Evolutionary conservation across 768 basidiomycete species (phyloP).

Genomic region (Strobilomyces echinocephalus): DNA sequence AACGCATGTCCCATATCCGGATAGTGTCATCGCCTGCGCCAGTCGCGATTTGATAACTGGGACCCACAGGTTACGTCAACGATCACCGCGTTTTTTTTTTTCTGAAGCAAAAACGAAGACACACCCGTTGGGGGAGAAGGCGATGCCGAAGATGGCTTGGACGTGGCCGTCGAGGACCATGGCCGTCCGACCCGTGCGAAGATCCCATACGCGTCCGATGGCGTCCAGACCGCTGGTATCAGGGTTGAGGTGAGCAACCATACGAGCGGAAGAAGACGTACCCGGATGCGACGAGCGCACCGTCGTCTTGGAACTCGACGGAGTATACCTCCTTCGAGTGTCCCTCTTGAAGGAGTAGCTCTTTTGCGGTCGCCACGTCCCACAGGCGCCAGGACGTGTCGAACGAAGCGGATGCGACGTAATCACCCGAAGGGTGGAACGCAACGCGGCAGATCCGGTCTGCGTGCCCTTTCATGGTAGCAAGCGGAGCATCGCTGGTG

Average conservation of each 20-base stretch:
- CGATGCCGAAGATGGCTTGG: conserved; percentile 84
- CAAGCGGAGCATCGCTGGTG: conserved; percentile 76
- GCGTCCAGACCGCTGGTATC: conserved; percentile 82
- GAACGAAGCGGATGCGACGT: conserved; percentile 91
- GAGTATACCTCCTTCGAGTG: conserved; percentile 96
- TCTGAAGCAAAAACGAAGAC: conserved; percentile 24
- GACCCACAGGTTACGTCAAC: conserved; percentile 11
- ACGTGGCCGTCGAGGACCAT: conserved; percentile 99
- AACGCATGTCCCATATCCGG: conserved; percentile 97
- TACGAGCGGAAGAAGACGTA: conserved; percentile 34
- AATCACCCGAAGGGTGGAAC: conserved; percentile 94
- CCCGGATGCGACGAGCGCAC: conserved; percentile 91
- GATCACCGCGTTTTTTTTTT: neutral
- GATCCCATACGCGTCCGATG: conserved; percentile 95
- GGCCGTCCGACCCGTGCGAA: conserved; percentile 90
- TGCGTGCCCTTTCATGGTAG: conserved; percentile 82
- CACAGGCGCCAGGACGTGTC: conserved; percentile 97
- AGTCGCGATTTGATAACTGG: conserved; percentile 93
- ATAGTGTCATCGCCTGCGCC: conserved; percentile 97
- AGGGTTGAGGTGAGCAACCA: neutral
- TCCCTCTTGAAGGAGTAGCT: conserved; percentile 89
- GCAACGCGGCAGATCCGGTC: conserved; percentile 90
- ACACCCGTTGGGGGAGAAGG: conserved; percentile 94
- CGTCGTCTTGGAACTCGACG: conserved; percentile 95
- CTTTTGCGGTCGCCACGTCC: conserved; percentile 81